A percentile compares a stretch with the other conserved stretches of the same genome.
phyloP scores from a whole-genome alignment of 148 eudicot genomes.

The Camellia lanceoleosa region DNA sequence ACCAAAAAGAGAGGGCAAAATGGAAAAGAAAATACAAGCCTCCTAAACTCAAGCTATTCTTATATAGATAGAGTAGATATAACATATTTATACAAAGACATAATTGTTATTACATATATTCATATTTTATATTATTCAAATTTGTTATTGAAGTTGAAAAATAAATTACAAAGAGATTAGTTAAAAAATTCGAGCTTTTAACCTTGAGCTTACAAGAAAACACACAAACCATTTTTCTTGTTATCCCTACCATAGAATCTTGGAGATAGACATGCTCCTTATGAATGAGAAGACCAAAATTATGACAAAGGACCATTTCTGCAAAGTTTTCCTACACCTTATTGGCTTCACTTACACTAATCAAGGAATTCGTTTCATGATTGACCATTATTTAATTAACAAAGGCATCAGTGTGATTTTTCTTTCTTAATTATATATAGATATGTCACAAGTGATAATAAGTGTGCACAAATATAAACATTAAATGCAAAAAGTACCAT shows the following conservation, averaged over 20 bases:
- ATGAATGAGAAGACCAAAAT: neutral
- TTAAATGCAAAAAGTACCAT: neutral
- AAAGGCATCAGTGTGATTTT: neutral
- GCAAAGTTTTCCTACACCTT: neutral
- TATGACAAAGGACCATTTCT: neutral
- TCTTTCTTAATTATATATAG: neutral
- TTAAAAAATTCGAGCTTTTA: too few relatives aligned
- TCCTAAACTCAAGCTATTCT: too few relatives aligned
- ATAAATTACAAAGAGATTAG: too few relatives aligned
- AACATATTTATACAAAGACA: too few relatives aligned
- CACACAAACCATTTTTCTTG: too few relatives aligned
- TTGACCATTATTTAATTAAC: neutral
- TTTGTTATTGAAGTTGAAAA: too few relatives aligned
- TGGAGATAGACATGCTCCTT: slow-evolving; percentile 9
- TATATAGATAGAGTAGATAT: too few relatives aligned
- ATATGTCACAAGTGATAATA: neutral
- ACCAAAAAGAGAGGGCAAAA: too few relatives aligned
- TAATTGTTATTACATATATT: too few relatives aligned
- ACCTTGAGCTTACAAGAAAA: too few relatives aligned
- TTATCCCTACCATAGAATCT: neutral
- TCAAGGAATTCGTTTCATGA: neutral
- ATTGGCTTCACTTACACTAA: neutral
- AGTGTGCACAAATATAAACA: neutral
- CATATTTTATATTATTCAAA: too few relatives aligned
- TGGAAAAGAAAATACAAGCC: too few relatives aligned